Evolutionary conservation across 139 green algal genomes (phyloP).

Genomic region (Picochlorum sp.): DNA sequence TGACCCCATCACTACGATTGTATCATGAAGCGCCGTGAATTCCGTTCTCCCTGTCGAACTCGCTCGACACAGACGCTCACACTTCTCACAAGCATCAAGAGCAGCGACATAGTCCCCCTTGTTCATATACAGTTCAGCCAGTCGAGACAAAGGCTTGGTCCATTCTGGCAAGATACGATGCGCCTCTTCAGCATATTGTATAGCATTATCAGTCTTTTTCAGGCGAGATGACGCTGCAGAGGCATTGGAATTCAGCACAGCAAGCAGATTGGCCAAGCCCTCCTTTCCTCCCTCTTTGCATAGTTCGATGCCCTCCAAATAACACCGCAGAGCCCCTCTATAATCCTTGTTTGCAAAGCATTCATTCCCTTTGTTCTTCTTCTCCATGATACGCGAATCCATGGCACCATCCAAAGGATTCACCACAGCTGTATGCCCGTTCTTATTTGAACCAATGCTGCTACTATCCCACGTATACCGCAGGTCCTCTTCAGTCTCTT

Average conservation of each 20-base stretch:
- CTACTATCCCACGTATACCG: too few relatives aligned
- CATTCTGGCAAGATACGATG: conserved; percentile 29
- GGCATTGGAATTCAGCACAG: conserved; percentile 30
- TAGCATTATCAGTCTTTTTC: conserved; percentile 12
- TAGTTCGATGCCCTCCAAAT: neutral
- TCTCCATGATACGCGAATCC: too few relatives aligned
- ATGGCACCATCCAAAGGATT: too few relatives aligned
- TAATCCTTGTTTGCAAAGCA: neutral
- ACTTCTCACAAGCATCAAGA: conserved; percentile 15
- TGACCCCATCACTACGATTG: conserved; percentile 31
- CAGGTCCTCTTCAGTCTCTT: too few relatives aligned
- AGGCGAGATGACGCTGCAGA: conserved; percentile 13
- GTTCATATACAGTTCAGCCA: conserved; percentile 32
- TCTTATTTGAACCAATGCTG: too few relatives aligned
- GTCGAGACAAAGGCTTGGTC: conserved; percentile 41
- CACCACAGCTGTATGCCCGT: too few relatives aligned
- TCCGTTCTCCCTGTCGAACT: conserved; percentile 17
- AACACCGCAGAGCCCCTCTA: neutral
- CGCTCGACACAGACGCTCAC: conserved; percentile 11
- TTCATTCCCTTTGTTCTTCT: neutral
- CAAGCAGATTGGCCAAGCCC: neutral
- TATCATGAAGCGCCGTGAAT: conserved; percentile 46
- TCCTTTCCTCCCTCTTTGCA: neutral
- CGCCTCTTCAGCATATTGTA: conserved; percentile 27
- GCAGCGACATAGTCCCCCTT: conserved; percentile 20